Base-by-base conservation (phyloP, 1,139 yeast genomes). In the Sugiyamaella castrensis region DNA sequence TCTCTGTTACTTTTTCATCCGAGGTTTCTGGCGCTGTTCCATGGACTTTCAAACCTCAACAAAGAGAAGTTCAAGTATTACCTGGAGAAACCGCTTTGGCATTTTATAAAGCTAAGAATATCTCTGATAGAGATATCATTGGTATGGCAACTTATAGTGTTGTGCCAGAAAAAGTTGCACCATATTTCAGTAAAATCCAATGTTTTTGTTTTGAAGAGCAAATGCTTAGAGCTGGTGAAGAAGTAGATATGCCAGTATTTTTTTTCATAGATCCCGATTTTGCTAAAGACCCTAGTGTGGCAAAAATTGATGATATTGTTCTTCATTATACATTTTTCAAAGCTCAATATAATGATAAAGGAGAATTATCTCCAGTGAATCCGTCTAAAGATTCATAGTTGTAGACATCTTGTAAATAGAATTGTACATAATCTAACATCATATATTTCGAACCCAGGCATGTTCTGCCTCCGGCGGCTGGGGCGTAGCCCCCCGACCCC, bases 41-140 rank as follows among this genome's bases (percentile, higher is more conserved):
- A 4, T 94, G 99, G 99, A 85, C 81, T 58, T 92, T 94, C 69
- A 81, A 84, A 16, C 98, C 99, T 8, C 92, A 88, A 66, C 98
- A 92, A 66, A 75, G 94, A 57, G 96, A 91, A 67, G 98, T 94
- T 5, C 81, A 82, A 60, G 87, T 94, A 16, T 82, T 89, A 11
- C 99, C 99, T 0, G 99, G 99, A 19, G 99, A 94, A 68, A 92
- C 98, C 1, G 98, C 98, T 0, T 72, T 92, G 55, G 98, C 97
- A 0, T 94, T 94, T 64, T 94, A 89, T 72, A 85, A 84, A 67
- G 98, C 98, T 34, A 86, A 83, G 66, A 94, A 92, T 65, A 75
- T 74, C 59, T 80, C 96, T 35, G 83, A 84, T 53, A 87, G 85
- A 59, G 98, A 94, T 65, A 87, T 94, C 46, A 87, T 92, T 46